Evolutionary conservation across 306 rosid genomes (phyloP), one percentile per base, ranked within the genome.

Genomic region (Inga laurina): DNA sequence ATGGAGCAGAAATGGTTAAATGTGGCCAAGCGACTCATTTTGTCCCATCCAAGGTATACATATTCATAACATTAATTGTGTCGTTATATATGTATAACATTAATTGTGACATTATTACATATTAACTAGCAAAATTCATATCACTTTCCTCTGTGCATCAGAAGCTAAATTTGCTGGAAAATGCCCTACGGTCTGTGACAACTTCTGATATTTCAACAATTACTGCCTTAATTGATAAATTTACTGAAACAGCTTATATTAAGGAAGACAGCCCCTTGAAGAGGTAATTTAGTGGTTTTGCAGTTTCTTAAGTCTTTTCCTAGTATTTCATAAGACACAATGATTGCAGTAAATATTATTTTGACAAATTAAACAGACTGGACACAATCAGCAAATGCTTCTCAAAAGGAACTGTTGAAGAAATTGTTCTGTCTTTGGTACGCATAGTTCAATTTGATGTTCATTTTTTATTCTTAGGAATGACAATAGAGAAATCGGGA

Each of bases 351-450:
- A 32, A 32, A 32, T 32, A 32, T 32, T 32, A 2, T 32, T 32
- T 32, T 32, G 34, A 32, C 34, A 32, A 32, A 32, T 32, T 32
- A 57, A 35, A 15, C 35, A 51, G 79, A 35, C 4, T 75, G 35
- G 49, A 56, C 21, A 56, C 51, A 2, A 75, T 75, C 7, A 54
- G 56, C 35, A n/a, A 59, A 24, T 76, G 56, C 27, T 76, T 76
- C 56, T 76, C 71, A 5, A 43, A 24, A 24, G 41, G 10, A 41
- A 59, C 57, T 2, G 27, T 59, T 0, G 70, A 59, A 56, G 56
- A 57, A 59, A 76, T 76, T 21, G 19, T 59, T 6, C 8, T 4
- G 0, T 59, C 80, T 19, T 75, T 79, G 86, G 88, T 82, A 82
- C 2, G 61, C 22, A 18, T 54, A 72, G 80, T 64, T 67, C 6